phyloP scores from a whole-genome alignment of 1,139 yeast genomes.

The Geotrichum fermentans region DNA sequence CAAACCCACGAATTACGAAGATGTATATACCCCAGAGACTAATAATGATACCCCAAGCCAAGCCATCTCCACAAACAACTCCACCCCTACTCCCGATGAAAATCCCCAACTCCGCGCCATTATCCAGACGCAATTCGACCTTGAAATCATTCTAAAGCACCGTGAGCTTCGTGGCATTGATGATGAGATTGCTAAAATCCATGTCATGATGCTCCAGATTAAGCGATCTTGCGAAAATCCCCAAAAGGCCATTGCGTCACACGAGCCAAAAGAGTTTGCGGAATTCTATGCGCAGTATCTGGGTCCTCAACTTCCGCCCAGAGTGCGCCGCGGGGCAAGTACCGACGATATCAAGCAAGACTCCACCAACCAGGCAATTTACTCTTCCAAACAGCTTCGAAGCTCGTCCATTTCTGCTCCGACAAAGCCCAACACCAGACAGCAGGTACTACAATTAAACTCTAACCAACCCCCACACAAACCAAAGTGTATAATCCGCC shows the following conservation, averaged over 20 bases:
- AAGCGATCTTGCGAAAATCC: slow-evolving; percentile 29
- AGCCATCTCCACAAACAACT: background rate
- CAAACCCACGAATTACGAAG: slow-evolving; percentile 10
- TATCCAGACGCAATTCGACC: slow-evolving; percentile 50
- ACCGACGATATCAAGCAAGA: background rate
- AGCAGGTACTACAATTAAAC: background rate
- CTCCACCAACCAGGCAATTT: background rate
- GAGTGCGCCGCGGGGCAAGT: background rate
- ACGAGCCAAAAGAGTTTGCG: slow-evolving; percentile 51
- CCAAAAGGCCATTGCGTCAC: slow-evolving; percentile 24
- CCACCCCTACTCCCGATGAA: background rate
- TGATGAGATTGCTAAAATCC: slow-evolving; percentile 60
- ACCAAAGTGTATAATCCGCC: slow-evolving; percentile 54
- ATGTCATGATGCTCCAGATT: slow-evolving; percentile 47
- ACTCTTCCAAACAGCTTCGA: slow-evolving; percentile 7
- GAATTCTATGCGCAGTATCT: slow-evolving; percentile 41
- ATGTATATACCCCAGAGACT: slow-evolving; percentile 10
- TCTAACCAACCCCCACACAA: slow-evolving; percentile 10
- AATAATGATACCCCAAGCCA: background rate
- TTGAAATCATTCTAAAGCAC: slow-evolving; percentile 67
- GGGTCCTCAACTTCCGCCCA: slow-evolving; percentile 10
- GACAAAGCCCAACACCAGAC: slow-evolving; percentile 5
- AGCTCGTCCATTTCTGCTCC: slow-evolving; percentile 4
- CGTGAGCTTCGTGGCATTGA: slow-evolving; percentile 57
- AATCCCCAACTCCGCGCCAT: slow-evolving; percentile 21